Percentiles rank a stretch among this genome's conserved stretches.
These are phyloP conservation scores for Saccharomyces hybrid DNA, from an alignment of 1,139 yeast genomes.

Conservation along the genomic window DNA sequence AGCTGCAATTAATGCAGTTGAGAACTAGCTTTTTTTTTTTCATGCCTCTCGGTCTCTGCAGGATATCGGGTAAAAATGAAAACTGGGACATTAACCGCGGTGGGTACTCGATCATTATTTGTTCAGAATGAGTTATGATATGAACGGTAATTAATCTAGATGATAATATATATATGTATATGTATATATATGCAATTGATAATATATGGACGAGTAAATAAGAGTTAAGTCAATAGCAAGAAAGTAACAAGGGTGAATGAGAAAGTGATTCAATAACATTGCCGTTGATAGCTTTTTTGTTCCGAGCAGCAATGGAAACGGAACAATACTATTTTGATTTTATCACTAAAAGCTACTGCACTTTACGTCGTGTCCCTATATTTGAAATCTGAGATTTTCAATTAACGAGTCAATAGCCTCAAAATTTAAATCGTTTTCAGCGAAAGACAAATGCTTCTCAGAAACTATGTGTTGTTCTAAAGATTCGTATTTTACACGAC, in stretches of 20 bases:
- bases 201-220: not conserved
- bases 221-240: not conserved
- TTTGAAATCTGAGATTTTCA: constrained; percentile 36
- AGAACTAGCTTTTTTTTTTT: not conserved
- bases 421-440: constrained; percentile 65
- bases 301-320: not conserved
- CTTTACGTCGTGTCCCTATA: constrained; percentile 8
- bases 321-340: not conserved
- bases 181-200: not conserved
- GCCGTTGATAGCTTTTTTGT: not conserved
- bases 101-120: not conserved
- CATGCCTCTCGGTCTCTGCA: not conserved
- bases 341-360: not conserved
- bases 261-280: not conserved
- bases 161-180: not conserved
- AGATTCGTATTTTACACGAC: constrained; percentile 76
- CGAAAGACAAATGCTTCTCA: constrained; percentile 73
- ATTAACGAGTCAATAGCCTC: constrained; percentile 68
- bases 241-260: not conserved
- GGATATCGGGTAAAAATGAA: not conserved
- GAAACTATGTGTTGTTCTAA: constrained; percentile 70
- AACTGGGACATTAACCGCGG: not conserved
- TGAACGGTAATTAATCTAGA: not conserved
- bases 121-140: not conserved
- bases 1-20: not conserved